Percentiles rank a stretch among this genome's conserved stretches.
Conservation (phyloP, 2,329 filamentous ascomycete genomes). For the Monosporascus sp. region DNA sequence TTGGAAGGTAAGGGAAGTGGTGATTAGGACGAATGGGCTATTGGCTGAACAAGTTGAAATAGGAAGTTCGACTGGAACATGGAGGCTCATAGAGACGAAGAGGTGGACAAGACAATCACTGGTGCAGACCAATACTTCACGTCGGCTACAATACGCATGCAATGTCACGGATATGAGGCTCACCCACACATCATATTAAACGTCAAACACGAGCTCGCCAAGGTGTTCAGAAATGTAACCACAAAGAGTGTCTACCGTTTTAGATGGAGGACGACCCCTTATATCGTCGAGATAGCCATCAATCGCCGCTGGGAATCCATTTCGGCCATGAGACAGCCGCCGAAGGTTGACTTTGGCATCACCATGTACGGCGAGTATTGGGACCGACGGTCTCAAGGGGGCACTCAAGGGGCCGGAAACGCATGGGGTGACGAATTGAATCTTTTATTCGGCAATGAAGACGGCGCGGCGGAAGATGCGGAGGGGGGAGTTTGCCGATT, state of each 20-base stretch:
- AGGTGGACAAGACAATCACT: slow-evolving; percentile 14
- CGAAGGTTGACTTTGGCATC: slow-evolving; percentile 21
- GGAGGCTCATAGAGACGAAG: slow-evolving; percentile 21
- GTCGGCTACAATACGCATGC: slow-evolving; percentile 15
- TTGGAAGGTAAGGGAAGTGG: slow-evolving; percentile 23
- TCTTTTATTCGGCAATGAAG: slow-evolving; percentile 11
- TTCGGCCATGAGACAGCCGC: slow-evolving; percentile 10
- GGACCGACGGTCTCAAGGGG: slow-evolving; percentile 15
- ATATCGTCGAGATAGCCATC: slow-evolving; percentile 29
- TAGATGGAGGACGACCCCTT: slow-evolving; percentile 23
- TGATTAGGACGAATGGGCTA: background rate
- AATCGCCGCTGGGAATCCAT: slow-evolving; percentile 27
- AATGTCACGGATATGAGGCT: slow-evolving; percentile 7
- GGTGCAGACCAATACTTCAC: slow-evolving; percentile 17
- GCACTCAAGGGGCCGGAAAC: slow-evolving; percentile 12
- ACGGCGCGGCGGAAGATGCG: background rate
- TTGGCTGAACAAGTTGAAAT: background rate
- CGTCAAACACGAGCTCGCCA: slow-evolving; percentile 2
- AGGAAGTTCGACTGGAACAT: slow-evolving; percentile 35
- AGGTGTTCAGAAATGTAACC: slow-evolving; percentile 21
- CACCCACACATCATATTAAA: slow-evolving; percentile 24
- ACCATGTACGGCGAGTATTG: slow-evolving; percentile 26
- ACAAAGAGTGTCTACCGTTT: slow-evolving; percentile 30
- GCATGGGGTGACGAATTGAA: slow-evolving; percentile 22
- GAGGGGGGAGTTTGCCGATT: slow-evolving; percentile 1